Conservation (phyloP, 164 flowering plant species). For the Vitis cinerea region DNA sequence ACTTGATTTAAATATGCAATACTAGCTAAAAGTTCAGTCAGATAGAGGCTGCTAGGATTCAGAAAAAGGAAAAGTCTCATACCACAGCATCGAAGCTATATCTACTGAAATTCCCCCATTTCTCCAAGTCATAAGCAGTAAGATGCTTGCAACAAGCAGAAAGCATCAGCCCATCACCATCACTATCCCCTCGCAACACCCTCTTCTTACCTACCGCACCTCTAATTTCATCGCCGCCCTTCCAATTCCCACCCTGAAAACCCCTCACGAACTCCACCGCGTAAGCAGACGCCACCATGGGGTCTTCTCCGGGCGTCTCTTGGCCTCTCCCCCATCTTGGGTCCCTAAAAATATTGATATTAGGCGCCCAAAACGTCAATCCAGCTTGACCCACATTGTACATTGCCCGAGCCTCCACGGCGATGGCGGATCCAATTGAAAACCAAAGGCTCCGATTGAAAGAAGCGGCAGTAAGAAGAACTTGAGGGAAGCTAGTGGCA, state of each 20-base stretch:
- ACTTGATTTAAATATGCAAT: neutral
- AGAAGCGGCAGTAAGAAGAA: conserved; percentile 53
- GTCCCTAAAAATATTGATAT: conserved; percentile 75
- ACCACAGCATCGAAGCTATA: conserved; percentile 94
- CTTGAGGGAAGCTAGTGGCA: conserved; percentile 82
- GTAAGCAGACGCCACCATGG: conserved; percentile 58
- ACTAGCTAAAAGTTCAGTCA: neutral
- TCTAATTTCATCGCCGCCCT: neutral
- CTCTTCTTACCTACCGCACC: conserved; percentile 28
- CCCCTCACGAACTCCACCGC: conserved; percentile 68
- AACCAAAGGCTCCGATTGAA: conserved; percentile 68
- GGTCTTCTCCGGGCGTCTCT: conserved; percentile 92
- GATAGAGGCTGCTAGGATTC: neutral
- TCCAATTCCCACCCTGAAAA: conserved; percentile 48
- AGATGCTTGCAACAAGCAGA: conserved; percentile 99
- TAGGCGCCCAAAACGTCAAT: conserved; percentile 83
- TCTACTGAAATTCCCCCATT: conserved; percentile 62
- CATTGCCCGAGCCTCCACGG: conserved; percentile 75
- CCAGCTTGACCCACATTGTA: conserved; percentile 78
- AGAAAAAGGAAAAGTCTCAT: conserved; percentile 11
- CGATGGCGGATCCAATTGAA: conserved; percentile 46
- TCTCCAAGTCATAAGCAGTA: conserved; percentile 93
- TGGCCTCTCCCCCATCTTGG: conserved; percentile 98
- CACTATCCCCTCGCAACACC: conserved; percentile 29
- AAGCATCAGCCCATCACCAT: conserved; percentile 48